These are phyloP conservation scores for Acanthamoeba healyi DNA, from an alignment of 208 protist genomes.

Conservation along the genomic window DNA sequence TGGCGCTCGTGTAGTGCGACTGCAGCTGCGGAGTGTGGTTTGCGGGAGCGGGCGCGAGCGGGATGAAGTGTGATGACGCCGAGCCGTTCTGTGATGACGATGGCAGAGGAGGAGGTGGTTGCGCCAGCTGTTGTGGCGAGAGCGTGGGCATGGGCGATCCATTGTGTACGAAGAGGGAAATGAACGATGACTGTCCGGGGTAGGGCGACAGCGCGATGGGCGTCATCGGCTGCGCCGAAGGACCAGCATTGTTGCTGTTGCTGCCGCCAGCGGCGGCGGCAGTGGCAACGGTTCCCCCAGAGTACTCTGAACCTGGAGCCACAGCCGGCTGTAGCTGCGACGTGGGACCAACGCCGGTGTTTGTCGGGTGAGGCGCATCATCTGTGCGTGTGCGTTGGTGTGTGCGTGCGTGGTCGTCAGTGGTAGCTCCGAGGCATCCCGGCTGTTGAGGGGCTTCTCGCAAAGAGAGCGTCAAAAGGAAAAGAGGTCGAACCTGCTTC, in stretches of 20 bases:
- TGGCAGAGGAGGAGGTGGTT: too few relatives aligned
- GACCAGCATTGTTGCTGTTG: background rate
- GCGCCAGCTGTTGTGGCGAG: background rate
- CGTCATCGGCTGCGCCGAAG: background rate
- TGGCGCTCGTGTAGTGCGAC: background rate
- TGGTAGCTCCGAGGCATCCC: too few relatives aligned
- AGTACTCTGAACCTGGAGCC: background rate
- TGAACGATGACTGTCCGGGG: background rate
- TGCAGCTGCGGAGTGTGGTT: background rate
- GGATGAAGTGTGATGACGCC: too few relatives aligned
- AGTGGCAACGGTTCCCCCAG: too few relatives aligned
- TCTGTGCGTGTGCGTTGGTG: too few relatives aligned
- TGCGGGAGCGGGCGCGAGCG: too few relatives aligned
- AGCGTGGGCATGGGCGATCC: background rate
- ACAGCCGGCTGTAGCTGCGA: background rate
- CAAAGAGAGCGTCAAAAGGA: too few relatives aligned
- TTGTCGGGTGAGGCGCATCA: too few relatives aligned
- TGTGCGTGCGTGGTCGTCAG: too few relatives aligned
- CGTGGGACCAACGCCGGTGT: too few relatives aligned
- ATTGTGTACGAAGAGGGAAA: slow-evolving; percentile 7
- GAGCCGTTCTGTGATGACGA: background rate
- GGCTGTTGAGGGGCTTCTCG: too few relatives aligned
- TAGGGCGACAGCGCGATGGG: slow-evolving; percentile 20
- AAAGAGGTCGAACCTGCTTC: background rate
- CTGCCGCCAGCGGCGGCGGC: too few relatives aligned